Evolutionary conservation across 257 asterid genomes (phyloP).

Genomic region (Solanum sejunctum): DNA sequence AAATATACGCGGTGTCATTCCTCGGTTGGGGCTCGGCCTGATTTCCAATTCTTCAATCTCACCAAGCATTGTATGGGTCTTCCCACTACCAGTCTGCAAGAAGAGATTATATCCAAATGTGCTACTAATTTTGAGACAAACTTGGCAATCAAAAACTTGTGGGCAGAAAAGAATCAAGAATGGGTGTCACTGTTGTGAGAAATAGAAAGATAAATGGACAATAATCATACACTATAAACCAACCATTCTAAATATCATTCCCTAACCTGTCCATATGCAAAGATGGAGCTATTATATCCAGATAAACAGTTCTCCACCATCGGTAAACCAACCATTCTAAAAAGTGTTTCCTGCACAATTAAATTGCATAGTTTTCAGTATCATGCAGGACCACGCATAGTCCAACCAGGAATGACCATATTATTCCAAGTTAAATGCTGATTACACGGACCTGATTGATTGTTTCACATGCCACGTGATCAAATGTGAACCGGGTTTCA

Average conservation of each 20-base stretch:
- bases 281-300: constrained; percentile 96
- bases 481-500: constrained; percentile 81
- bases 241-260: not conserved
- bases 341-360: constrained; percentile 74
- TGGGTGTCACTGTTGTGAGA: not conserved
- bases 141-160: not conserved
- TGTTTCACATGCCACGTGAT: constrained; percentile 90
- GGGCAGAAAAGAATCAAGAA: not conserved
- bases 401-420: not conserved
- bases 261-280: constrained; percentile 96
- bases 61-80: constrained; percentile 96
- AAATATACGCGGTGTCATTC: constrained; percentile 96
- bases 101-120: not conserved
- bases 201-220: not conserved
- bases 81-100: constrained; percentile 95
- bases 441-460: constrained; percentile 55
- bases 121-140: not conserved
- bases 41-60: constrained; percentile 67
- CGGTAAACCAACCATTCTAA: constrained; percentile 88
- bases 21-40: constrained; percentile 75
- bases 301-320: constrained; percentile 98
- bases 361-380: not conserved
- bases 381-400: not conserved
- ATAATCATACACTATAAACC: not conserved
- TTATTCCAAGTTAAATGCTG: not conserved